phyloP scores from a whole-genome alignment of 2,329 filamentous ascomycete species.

The Pseudodiploospora longispora region DNA sequence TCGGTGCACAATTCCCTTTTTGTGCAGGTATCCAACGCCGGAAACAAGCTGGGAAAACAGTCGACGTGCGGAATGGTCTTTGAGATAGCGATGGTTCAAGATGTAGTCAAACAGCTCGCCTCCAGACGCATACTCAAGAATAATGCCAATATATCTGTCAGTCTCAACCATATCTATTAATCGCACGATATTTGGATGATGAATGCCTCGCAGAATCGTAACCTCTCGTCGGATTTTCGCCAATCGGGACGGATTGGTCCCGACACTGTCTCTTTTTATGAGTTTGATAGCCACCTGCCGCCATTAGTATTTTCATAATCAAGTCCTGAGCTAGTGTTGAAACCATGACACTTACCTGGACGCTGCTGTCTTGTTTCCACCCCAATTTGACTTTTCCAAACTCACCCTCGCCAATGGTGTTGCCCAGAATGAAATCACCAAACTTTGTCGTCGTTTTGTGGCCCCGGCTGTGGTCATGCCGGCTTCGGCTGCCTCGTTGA shows the following conservation, averaged over 20 bases:
- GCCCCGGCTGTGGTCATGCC: conserved; percentile 47
- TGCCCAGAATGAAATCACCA: conserved; percentile 90
- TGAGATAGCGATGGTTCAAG: conserved; percentile 90
- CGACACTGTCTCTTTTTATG: conserved; percentile 85
- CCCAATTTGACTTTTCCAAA: conserved; percentile 98
- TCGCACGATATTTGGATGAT: conserved; percentile 94
- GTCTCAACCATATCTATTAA: conserved; percentile 99
- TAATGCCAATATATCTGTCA: conserved; percentile 93
- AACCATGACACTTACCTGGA: conserved; percentile 49
- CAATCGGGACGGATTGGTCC: conserved; percentile 77
- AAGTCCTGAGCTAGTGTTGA: not conserved
- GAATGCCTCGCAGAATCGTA: conserved; percentile 75
- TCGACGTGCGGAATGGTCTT: conserved; percentile 82
- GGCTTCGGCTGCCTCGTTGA: conserved; percentile 43
- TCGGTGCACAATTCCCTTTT: conserved; percentile 96
- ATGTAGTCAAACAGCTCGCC: conserved; percentile 99
- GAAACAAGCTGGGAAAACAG: conserved; percentile 94
- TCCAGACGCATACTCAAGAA: conserved; percentile 94
- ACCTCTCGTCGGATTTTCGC: conserved; percentile 98
- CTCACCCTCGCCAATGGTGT: conserved; percentile 94
- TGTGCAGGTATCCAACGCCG: conserved; percentile 94
- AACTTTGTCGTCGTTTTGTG: conserved; percentile 72
- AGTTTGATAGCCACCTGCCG: conserved; percentile 88
- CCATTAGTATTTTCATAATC: conserved; percentile 9
- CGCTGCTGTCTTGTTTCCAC: conserved; percentile 91